A percentile compares a stretch with the other conserved stretches of the same genome.
Conservation (phyloP, 805 yeast genomes). For the Barnettozyma californica region DNA sequence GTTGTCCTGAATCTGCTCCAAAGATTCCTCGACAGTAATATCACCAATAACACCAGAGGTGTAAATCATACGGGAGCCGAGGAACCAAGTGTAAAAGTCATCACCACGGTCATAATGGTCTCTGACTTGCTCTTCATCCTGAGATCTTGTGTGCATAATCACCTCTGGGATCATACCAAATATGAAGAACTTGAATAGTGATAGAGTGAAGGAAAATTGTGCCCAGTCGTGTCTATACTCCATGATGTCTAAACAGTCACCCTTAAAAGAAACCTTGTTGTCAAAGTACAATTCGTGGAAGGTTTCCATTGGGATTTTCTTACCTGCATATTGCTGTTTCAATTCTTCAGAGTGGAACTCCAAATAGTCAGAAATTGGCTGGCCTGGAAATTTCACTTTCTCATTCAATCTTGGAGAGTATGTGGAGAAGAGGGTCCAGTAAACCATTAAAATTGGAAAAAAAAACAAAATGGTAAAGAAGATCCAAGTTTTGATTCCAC, state of each 20-base stretch:
- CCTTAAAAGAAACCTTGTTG: conserved; percentile 80
- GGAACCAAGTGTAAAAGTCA: conserved; percentile 89
- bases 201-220: conserved; percentile 67
- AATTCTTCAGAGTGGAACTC: conserved; percentile 74
- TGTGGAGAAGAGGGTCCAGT: conserved; percentile 75
- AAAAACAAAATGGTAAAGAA: conserved; percentile 50
- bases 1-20: conserved; percentile 83
- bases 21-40: conserved; percentile 62
- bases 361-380: conserved; percentile 72
- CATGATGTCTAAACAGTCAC: conserved; percentile 77
- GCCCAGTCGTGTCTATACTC: conserved; percentile 94
- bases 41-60: conserved; percentile 82
- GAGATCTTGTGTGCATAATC: conserved; percentile 84
- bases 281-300: conserved; percentile 85
- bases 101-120: conserved; percentile 96
- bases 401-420: conserved; percentile 79
- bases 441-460: conserved; percentile 72
- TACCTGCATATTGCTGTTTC: conserved; percentile 63
- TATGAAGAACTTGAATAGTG: conserved; percentile 73
- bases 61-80: conserved; percentile 92
- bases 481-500: conserved; percentile 63
- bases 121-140: conserved; percentile 94
- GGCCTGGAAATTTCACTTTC: conserved; percentile 68
- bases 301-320: conserved; percentile 86
- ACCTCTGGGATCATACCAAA: conserved; percentile 92